Evolutionary conservation across 176 grass and related monocot species (phyloP), one percentile per base, ranked within the genome.

Genomic region (Calamus simplicifolius): DNA sequence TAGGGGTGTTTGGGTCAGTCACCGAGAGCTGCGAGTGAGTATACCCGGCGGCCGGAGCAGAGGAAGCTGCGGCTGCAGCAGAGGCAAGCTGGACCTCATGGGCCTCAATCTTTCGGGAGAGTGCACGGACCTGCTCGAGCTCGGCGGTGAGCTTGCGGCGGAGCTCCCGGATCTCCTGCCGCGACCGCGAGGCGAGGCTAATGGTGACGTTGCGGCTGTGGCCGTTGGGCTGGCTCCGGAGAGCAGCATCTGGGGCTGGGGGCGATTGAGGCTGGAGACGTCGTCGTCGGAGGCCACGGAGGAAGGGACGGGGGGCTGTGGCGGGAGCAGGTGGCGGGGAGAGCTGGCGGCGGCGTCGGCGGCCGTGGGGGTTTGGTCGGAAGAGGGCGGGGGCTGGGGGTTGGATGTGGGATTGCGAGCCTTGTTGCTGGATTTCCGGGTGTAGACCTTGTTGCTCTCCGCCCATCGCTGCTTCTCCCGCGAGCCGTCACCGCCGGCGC

Each of bases 111-210:
- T 74, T 57, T 27, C 76, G 81, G 23, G 77, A 81, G 49, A 96
- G 64, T 59, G 79, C 58, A 26, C 86, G 91, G 51, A 96, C 80
- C 80, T 87, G 80, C 52, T 96, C 91, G 4, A 96, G 74, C 64
- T 96, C 80, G 0, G 61, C 65, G 3, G 77, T 70, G 13, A 96
- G 83, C 51, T 58, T 79, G 19, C 91, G 68, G 35, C 83, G 75
- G 25, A 77, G 74, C 52, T 95, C 91, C 5, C 77, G 76, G 54
- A 82, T 71, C 4, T 52, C 68, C 77, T 80, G 89, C 8, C 80
- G 75, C 43, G 80, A 85, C 59, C 54, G 57, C 7, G 72, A 43
- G n/a, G 79, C 3, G 43, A 82, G 64, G 58, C 69, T 69, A 68
- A 81, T 63, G 25, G 72, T 66, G 25, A 75, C 66, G 19, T 19